Percentiles rank a stretch among this genome's conserved stretches.
Conservation (phyloP, 768 basidiomycete genomes). For the Coprinellus aureogranulatus region DNA sequence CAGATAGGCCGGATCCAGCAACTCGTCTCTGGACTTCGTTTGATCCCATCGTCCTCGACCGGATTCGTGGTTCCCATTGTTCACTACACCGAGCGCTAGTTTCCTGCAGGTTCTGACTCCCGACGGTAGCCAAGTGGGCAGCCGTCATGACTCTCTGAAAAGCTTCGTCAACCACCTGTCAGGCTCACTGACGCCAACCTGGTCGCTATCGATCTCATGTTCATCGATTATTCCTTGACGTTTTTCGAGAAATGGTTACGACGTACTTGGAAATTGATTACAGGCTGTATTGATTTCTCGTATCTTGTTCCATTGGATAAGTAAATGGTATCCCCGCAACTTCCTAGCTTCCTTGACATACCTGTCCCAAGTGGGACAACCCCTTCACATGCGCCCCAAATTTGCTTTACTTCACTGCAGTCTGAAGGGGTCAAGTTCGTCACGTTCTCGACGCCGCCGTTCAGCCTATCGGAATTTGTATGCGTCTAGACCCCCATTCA, state of each 20-base stretch:
- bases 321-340: background rate
- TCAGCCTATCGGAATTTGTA: no score
- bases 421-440: no score
- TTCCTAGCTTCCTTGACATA: background rate
- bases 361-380: no score
- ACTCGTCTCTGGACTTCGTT: background rate
- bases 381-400: no score
- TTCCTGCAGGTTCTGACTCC: background rate
- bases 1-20: background rate
- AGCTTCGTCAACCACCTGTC: no score
- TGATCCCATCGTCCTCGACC: background rate
- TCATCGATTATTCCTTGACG: conserved; percentile 2
- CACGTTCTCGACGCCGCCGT: no score
- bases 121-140: background rate
- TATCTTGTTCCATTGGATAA: background rate
- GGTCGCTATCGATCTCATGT: background rate
- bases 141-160: background rate
- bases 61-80: conserved; percentile 6
- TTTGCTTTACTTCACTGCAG: no score
- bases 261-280: background rate
- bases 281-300: background rate
- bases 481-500: no score
- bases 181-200: no score
- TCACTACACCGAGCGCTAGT: background rate
- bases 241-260: conserved; percentile 2